Evolutionary conservation across 495 filamentous ascomycete species (phyloP).

Genomic region (Penicillium roqueforti): DNA sequence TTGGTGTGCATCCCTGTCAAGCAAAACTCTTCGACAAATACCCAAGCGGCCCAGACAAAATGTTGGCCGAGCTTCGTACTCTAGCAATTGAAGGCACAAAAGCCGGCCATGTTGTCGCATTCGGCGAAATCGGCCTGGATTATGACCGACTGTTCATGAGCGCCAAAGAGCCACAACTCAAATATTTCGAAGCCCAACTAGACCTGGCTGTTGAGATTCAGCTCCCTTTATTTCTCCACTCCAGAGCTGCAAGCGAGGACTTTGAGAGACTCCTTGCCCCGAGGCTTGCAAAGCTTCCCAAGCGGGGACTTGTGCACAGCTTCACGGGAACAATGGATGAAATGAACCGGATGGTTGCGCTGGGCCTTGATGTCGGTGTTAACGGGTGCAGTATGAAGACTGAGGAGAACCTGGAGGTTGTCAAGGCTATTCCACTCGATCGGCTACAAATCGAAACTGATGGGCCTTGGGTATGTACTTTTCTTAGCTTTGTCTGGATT

Average conservation of each 20-base stretch:
- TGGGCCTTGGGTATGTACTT: conserved; percentile 68
- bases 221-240: conserved; percentile 86
- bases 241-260: conserved; percentile 74
- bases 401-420: conserved; percentile 78
- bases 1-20: conserved; percentile 90
- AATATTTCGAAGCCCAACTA: conserved; percentile 78
- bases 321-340: conserved; percentile 85
- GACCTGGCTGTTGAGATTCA: conserved; percentile 73
- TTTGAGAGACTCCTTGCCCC: conserved; percentile 63
- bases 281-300: conserved; percentile 54
- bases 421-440: conserved; percentile 67
- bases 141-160: conserved; percentile 86
- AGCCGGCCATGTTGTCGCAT: conserved; percentile 62
- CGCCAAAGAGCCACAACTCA: conserved; percentile 69
- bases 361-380: conserved; percentile 78
- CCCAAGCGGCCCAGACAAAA: conserved; percentile 49
- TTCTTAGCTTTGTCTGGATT: neutral
- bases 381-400: conserved; percentile 95
- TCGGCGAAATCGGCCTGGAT: conserved; percentile 94
- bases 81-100: conserved; percentile 49
- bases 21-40: conserved; percentile 63
- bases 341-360: conserved; percentile 67
- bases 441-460: conserved; percentile 88
- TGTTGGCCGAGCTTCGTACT: conserved; percentile 57
- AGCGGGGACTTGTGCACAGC: conserved; percentile 78